Evolutionary conservation across 345 rosid species (phyloP).

Genomic region (Eutrema yunnanense): DNA sequence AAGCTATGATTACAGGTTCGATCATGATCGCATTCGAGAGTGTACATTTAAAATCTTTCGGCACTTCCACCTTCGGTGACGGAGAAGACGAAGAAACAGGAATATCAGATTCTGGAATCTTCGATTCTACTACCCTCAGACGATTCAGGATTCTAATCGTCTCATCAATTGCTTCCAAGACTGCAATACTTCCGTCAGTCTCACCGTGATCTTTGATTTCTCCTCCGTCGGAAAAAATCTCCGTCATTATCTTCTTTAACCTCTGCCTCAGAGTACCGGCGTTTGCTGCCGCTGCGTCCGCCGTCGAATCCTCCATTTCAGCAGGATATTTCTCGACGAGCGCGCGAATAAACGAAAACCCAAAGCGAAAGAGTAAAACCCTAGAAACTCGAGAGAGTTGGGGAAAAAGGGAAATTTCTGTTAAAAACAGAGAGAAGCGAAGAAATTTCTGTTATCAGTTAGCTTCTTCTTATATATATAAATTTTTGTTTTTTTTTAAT

Average conservation of each 20-base stretch:
- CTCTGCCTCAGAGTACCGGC: conserved; percentile 2
- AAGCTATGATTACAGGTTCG: conserved; percentile 46
- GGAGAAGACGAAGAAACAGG: not conserved
- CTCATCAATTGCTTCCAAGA: conserved; percentile 25
- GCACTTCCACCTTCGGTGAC: not conserved
- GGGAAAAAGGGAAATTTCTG: not conserved
- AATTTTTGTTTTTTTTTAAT: not conserved
- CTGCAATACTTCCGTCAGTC: conserved; percentile 12
- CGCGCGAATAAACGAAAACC: not conserved
- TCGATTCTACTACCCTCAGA: conserved; percentile 23
- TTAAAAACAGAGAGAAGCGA: not conserved
- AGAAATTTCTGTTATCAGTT: conserved; percentile 11
- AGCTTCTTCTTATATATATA: not conserved
- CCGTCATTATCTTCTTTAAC: not conserved
- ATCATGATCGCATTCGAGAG: conserved; percentile 27
- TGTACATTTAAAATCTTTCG: conserved; percentile 14
- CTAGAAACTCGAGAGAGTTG: conserved; percentile 5
- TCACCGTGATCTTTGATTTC: not conserved
- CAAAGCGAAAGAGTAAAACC: not conserved
- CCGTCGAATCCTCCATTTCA: conserved; percentile 13
- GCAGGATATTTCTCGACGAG: not conserved
- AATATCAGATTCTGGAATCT: not conserved
- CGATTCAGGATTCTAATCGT: conserved; percentile 29
- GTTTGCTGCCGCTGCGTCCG: not conserved
- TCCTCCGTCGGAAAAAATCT: conserved; percentile 24